Evolutionary conservation across 108 stramenopile genomes (phyloP).

Genomic region (Nannochloropsis oceanica): DNA sequence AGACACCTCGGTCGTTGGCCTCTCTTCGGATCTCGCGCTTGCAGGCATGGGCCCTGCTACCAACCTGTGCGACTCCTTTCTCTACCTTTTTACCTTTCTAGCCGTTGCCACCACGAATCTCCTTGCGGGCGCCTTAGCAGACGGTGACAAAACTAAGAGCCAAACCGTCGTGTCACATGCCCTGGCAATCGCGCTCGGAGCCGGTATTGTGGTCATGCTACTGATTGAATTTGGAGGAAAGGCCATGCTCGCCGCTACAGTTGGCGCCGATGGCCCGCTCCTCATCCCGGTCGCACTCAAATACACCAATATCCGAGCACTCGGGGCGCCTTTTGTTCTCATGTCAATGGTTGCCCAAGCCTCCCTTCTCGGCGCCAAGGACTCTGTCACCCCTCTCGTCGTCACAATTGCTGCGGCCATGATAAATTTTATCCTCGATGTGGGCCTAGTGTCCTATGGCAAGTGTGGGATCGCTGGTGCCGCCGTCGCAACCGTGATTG

Average conservation of each 20-base stretch:
- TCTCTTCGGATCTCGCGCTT: constrained; percentile 45
- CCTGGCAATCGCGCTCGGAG: constrained; percentile 14
- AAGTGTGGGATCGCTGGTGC: constrained; percentile 25
- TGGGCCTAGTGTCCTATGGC: constrained; percentile 7
- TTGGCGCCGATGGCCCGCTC: not conserved
- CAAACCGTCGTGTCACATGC: constrained; percentile 8
- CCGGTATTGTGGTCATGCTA: constrained; percentile 1
- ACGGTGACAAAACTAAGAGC: constrained; percentile 28
- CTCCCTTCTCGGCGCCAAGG: constrained; percentile 29
- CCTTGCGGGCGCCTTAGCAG: constrained; percentile 54
- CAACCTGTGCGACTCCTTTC: constrained; percentile 57
- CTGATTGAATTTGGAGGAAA: not conserved
- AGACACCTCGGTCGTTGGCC: constrained; percentile 74
- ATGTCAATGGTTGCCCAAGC: constrained; percentile 30
- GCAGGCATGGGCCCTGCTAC: constrained; percentile 86
- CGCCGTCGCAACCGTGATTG: constrained; percentile 17
- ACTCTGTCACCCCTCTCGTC: constrained; percentile 26
- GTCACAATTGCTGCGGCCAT: constrained; percentile 13
- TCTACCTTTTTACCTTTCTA: constrained; percentile 69
- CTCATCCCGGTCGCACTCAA: constrained; percentile 14
- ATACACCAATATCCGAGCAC: constrained; percentile 22
- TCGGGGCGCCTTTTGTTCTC: constrained; percentile 26
- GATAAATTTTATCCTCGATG: constrained; percentile 17
- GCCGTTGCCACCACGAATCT: constrained; percentile 81
- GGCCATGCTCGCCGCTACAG: not conserved